Evolutionary conservation across 2,329 filamentous ascomycete species (phyloP), one percentile per base, ranked within the genome.

Genomic region (Colletotrichum horii): DNA sequence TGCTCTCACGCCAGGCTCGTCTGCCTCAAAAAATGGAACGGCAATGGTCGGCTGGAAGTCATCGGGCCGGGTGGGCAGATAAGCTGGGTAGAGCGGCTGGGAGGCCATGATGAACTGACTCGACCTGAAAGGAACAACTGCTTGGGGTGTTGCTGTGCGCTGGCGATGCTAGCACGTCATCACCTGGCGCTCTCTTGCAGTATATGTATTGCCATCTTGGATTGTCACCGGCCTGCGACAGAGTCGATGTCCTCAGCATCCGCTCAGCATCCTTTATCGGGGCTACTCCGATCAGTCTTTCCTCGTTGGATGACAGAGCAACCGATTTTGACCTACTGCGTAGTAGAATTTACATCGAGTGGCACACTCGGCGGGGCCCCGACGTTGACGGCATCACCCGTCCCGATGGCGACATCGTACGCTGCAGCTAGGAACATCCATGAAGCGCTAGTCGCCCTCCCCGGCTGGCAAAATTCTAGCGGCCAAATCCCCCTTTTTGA

Each of bases 11-110:
- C 83, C 83, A 3, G 83, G 83, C 60, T 84, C 83, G 16, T 81
- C 78, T 4, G 64, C 79, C 3, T 82, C 80, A 36, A 83, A 83
- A 64, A 74, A 72, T 58, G 82, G 79, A 2, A 83, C 70, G 7
- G 71, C 70, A 9, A 79, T 66, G 4, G 81, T 80, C 0, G 78
- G 76, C 9, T 64, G 71, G 38, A 79, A 83, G 3, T 82, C 82
- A n/a, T 83, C 81, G 0, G 81, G 79, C 64, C 82, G 78, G 32
- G 81, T 83, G 30, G 82, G 82, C 11, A 83, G 77, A 58, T 83
- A 83, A 8, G 79, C 78, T 52, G 82, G 81, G 72, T 83, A 83
- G 8, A 83, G 60, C 8, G 82, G 82, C 14, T 78, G 75, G 2
- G 82, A 78, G 72, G 79, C 34, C 79, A 81, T 80, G 62, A 22